Base-by-base conservation (phyloP, 371 early-diverging fungal genomes). In the Thermomucor indicae-seudaticae region DNA sequence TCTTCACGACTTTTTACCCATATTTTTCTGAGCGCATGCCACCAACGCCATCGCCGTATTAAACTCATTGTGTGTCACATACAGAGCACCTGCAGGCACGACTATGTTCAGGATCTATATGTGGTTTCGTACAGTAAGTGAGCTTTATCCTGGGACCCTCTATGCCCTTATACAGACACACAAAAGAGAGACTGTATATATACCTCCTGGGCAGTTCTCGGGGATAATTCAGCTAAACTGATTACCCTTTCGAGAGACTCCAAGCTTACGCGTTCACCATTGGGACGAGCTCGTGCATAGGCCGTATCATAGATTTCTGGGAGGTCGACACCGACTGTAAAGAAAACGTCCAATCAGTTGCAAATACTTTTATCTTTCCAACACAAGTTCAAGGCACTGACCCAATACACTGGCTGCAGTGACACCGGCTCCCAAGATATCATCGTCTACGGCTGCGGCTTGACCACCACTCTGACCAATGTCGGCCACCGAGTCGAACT, bases 21-120 rank as follows among this genome's bases (percentile, higher is more conserved):
- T 85, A 63, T 84, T 82, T 57, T 88, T 86, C 59, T 91, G 91
- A 4, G 86, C 88, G 53, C 88, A 72, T 19, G 83, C 86, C 3
- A 83, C 64, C 32, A 89, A 65, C 1, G 88, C 88, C 37, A 89
- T 56, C 3, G 83, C 83, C 37, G 83, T 67, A 49, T 86, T 81
- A 57, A 88, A 87, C 62, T 86, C 89, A 35, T 76, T 68, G 24
- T 74, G 80, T 25, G 80, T 80, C 43, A 84, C 68, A 48, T 77
- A 70, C 27, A 72, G 67, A 2, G 71, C 60, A 30, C 72, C 79
- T 7, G 74, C 67, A 29, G 77, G 64, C 4, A 73, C 71, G 3
- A 72, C 77, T 11, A 72, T 60, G 40, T 58, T 58, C 16, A 66
- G 34, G 28, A 70, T 62, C 70, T 75, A 44, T 32, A n/a, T 20